Percentiles rank a stretch among this genome's conserved stretches.
Evolutionary conservation across 2,329 filamentous ascomycete species (phyloP).

Genomic region (Paecilomyces niveus): DNA sequence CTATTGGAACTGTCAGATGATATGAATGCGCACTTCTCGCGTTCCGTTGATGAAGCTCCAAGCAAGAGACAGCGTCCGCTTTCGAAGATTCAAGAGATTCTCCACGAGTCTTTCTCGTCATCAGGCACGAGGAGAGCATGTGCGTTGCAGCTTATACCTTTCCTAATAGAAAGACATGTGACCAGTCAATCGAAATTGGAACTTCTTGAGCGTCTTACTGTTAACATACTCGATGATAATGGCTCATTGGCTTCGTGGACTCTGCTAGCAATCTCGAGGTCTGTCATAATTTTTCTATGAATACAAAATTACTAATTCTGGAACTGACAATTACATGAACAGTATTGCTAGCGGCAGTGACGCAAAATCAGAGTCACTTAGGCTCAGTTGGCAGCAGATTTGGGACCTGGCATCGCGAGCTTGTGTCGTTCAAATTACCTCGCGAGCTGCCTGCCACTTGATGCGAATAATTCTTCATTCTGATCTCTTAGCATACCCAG

Average conservation of each 20-base stretch:
- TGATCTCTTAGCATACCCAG: conserved; percentile 60
- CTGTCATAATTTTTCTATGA: conserved; percentile 20
- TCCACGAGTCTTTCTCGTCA: conserved; percentile 29
- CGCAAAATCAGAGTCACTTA: conserved; percentile 36
- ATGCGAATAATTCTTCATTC: conserved; percentile 61
- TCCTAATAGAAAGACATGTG: conserved; percentile 42
- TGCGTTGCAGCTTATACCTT: conserved; percentile 50
- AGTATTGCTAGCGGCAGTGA: conserved; percentile 26
- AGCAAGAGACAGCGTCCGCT: conserved; percentile 30
- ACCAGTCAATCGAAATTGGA: conserved; percentile 47
- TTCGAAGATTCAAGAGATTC: conserved; percentile 29
- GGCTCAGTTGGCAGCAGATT: conserved; percentile 57
- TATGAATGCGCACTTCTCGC: conserved; percentile 7
- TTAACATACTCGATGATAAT: conserved; percentile 63
- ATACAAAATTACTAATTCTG: not conserved
- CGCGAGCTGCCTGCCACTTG: conserved; percentile 69
- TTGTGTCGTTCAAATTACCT: conserved; percentile 62
- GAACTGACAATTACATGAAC: conserved; percentile 2
- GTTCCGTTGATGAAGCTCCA: conserved; percentile 9
- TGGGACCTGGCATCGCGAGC: conserved; percentile 70
- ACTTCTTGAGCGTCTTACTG: conserved; percentile 52
- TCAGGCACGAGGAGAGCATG: conserved; percentile 36
- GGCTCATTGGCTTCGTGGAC: conserved; percentile 67
- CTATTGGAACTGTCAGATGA: conserved; percentile 33
- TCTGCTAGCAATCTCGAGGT: conserved; percentile 75